Evolutionary conservation across 148 eudicot species (phyloP).

Genomic region (Vaccinium darrowii): DNA sequence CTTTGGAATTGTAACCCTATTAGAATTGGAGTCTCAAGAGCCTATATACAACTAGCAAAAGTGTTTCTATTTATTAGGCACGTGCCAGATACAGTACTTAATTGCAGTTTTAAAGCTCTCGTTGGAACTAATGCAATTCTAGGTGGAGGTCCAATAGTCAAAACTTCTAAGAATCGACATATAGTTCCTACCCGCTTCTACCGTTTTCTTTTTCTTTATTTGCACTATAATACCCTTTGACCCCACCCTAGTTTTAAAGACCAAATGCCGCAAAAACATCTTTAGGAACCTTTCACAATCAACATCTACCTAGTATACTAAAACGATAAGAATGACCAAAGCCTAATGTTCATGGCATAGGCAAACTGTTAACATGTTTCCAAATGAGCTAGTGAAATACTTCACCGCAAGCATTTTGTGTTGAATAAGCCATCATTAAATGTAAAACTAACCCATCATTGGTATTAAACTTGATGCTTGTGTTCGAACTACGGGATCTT

Average conservation of each 20-base stretch:
- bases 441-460: conserved; percentile 49
- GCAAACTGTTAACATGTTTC: neutral
- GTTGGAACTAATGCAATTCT: neutral
- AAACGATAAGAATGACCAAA: neutral
- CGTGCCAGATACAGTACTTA: neutral
- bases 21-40: neutral
- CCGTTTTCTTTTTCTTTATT: neutral
- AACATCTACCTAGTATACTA: neutral
- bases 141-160: neutral
- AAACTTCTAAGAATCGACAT: neutral
- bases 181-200: neutral
- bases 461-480: conserved; percentile 55
- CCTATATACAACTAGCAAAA: neutral
- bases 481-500: conserved; percentile 42
- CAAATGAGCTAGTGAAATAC: neutral
- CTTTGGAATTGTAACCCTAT: neutral
- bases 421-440: neutral
- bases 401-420: neutral
- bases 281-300: neutral
- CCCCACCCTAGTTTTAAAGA: neutral
- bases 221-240: neutral
- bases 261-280: neutral
- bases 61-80: neutral
- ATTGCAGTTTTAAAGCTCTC: neutral
- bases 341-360: neutral